These are phyloP conservation scores for Collybiopsis luxurians DNA, from an alignment of 768 basidiomycete species.

Conservation along the genomic window DNA sequence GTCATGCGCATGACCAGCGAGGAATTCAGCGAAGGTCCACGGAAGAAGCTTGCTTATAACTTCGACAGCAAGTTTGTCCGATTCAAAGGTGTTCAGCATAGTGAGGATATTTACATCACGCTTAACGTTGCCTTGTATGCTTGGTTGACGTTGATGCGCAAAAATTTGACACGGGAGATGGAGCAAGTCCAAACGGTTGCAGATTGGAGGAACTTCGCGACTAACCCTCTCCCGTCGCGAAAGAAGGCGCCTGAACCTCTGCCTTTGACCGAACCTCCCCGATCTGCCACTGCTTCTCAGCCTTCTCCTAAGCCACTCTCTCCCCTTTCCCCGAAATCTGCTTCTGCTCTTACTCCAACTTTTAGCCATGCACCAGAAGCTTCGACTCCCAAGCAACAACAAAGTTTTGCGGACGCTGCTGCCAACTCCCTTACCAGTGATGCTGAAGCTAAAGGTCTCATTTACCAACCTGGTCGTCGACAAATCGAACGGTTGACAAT, in stretches of 20 bases:
- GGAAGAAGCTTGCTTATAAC: conserved; percentile 55
- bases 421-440: conserved; percentile 9
- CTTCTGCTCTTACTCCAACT: neutral
- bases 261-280: conserved; percentile 25
- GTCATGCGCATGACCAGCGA: conserved; percentile 77
- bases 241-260: conserved; percentile 41
- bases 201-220: conserved; percentile 43
- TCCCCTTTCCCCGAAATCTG: conserved; percentile 1
- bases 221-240: conserved; percentile 23
- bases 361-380: neutral
- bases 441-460: conserved; percentile 27
- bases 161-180: conserved; percentile 74
- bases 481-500: conserved; percentile 79
- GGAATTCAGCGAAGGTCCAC: conserved; percentile 42
- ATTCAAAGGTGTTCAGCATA: conserved; percentile 44
- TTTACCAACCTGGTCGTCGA: conserved; percentile 56
- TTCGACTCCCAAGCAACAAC: neutral
- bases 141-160: conserved; percentile 77
- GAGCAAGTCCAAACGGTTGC: conserved; percentile 63
- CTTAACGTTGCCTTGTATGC: conserved; percentile 80
- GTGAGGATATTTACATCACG: conserved; percentile 80
- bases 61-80: conserved; percentile 71
- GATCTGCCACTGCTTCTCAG: conserved; percentile 25
- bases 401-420: neutral
- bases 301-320: neutral